Evolutionary conservation across 192 early-diverging fungal genomes (phyloP), one percentile per base, ranked within the genome.

Genomic region (Backusella mclennaniae): DNA sequence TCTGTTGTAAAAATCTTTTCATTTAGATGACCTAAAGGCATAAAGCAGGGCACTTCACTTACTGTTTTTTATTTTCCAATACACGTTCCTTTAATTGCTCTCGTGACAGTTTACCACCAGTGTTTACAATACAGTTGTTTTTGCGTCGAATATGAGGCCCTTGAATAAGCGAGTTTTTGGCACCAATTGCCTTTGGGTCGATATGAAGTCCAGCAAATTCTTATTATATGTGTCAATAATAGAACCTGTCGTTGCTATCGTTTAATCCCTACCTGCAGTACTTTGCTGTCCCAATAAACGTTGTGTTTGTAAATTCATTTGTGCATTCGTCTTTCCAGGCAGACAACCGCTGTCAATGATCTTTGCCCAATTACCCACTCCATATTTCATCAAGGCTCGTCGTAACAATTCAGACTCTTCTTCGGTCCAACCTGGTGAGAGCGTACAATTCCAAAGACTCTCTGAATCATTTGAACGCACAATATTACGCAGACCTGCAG

Each of bases 261-360:
- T 73, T 42, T 26, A 3, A n/a, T 4, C 7, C 52, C 67, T 89
- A 93, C 92, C 92, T 72, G 93, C 96, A 6, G 95, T 97, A 84
- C 94, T 95, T 79, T 98, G 97, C 79, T 98, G 96, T 0, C 97
- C 97, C 1, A 98, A 88, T 88, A 98, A 89, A 38, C 97, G 87
- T 80, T 98, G 97, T 21, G 93, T 90, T 76, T 98, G 97, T 44
- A 98, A 80, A 85, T 98, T 98, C 92, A 97, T 94, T 84, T 98
- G 97, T 8, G 97, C 95, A 73, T 95, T 97, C n/a, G 95, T 97
- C 76, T 98, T 98, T 53, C 96, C 97, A 9, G 95, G 95, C 4
- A 98, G 83, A 76, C 93, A 93, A 44, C 91, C 90, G 29, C 89
- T 91, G 71, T 95, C 96, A 79, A 97, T 95, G 76, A 98, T 97